Evolutionary conservation across 2,329 filamentous ascomycete genomes (phyloP).

Genomic region (Grosmannia huntii): DNA sequence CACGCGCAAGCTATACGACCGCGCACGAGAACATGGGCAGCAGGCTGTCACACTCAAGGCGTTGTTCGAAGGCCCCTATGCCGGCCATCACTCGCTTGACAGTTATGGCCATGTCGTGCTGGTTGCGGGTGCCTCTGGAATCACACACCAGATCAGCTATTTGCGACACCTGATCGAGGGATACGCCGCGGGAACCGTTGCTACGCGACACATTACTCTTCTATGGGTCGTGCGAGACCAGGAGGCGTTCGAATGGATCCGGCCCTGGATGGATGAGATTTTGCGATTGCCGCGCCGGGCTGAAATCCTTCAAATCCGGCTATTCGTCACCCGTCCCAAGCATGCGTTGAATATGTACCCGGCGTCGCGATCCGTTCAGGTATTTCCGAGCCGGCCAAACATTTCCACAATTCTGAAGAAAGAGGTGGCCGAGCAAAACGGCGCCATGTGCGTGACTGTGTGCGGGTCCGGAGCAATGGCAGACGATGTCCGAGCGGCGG

Average conservation of each 20-base stretch:
- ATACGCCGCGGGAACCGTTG: constrained; percentile 57
- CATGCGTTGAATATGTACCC: constrained; percentile 53
- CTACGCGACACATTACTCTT: constrained; percentile 68
- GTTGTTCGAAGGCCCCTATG: constrained; percentile 82
- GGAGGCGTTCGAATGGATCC: constrained; percentile 84
- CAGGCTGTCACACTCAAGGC: constrained; percentile 52
- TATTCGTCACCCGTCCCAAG: constrained; percentile 82
- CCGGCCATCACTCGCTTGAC: constrained; percentile 68
- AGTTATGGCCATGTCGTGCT: constrained; percentile 89
- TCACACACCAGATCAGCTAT: constrained; percentile 89
- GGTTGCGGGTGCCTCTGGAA: constrained; percentile 85
- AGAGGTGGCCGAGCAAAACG: constrained; percentile 70
- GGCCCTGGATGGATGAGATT: constrained; percentile 67
- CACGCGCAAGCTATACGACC: constrained; percentile 68
- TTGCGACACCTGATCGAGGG: constrained; percentile 64
- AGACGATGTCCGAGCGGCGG: constrained; percentile 61
- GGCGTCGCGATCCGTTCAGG: constrained; percentile 68
- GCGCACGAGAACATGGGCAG: constrained; percentile 41
- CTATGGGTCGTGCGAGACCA: constrained; percentile 89
- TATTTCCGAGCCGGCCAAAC: constrained; percentile 84
- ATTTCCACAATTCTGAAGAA: constrained; percentile 65
- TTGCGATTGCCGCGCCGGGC: constrained; percentile 68
- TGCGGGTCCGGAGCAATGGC: constrained; percentile 64
- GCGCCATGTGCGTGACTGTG: constrained; percentile 78
- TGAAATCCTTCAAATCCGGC: constrained; percentile 71